phyloP scores from a whole-genome alignment of 257 asterid genomes.

The Capsicum rhomboideum region DNA sequence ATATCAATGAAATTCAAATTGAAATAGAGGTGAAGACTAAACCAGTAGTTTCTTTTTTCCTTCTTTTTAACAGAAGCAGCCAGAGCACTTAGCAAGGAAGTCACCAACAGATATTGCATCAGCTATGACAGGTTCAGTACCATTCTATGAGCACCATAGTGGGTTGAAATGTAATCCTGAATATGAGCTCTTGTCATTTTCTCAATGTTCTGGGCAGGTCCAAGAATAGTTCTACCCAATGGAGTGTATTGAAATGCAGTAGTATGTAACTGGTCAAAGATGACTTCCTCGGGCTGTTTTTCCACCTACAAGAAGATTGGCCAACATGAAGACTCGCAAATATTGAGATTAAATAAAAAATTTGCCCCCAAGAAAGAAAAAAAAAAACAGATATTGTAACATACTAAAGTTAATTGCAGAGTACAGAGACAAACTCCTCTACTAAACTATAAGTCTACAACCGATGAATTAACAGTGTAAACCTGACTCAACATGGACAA shows the following conservation, averaged over 20 bases:
- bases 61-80: neutral
- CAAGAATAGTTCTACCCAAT: conserved; percentile 79
- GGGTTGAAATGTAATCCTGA: conserved; percentile 54
- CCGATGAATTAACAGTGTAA: neutral
- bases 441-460: neutral
- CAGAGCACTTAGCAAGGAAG: neutral
- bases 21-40: neutral
- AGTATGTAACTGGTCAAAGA: conserved; percentile 83
- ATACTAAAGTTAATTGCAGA: neutral
- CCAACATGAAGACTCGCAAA: neutral
- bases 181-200: conserved; percentile 44
- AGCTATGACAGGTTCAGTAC: conserved; percentile 22
- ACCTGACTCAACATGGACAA: neutral
- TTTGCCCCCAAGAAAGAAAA: neutral
- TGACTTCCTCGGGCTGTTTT: conserved; percentile 70
- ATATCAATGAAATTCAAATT: neutral
- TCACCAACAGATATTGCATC: neutral
- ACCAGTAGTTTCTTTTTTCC: no score
- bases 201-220: conserved; percentile 67
- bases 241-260: conserved; percentile 90
- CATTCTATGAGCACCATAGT: conserved; percentile 71
- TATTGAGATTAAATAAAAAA: neutral
- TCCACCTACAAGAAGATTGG: conserved; percentile 46
- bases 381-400: neutral
- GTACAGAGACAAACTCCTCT: neutral